phyloP scores from a whole-genome alignment of 192 early-diverging fungal species.

The Borealophlyctis nickersoniae region DNA sequence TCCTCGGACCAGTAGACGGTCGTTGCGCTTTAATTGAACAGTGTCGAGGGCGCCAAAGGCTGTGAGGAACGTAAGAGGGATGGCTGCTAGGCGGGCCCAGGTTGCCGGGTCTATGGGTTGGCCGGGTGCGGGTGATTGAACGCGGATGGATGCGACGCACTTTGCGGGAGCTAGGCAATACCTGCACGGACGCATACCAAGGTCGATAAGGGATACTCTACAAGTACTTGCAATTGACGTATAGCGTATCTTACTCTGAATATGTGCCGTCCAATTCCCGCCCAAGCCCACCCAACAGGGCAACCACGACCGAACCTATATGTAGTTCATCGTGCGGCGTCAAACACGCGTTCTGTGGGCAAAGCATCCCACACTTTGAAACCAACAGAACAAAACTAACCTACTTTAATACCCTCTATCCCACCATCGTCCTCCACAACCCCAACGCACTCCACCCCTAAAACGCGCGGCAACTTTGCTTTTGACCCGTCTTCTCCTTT shows the following conservation, averaged over 20 bases:
- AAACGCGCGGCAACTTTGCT: background rate
- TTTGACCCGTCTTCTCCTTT: background rate
- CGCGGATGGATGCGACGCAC: background rate
- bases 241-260: background rate
- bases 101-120: slow-evolving; percentile 1
- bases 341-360: no score
- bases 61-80: slow-evolving; percentile 17
- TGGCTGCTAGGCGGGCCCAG: background rate
- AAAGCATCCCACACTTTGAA: no score
- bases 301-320: background rate
- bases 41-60: slow-evolving; percentile 12
- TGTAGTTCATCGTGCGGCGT: no score
- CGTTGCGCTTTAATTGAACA: background rate
- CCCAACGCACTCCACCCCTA: slow-evolving; percentile 8
- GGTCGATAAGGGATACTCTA: no score
- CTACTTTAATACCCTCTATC: slow-evolving; percentile 5
- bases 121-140: background rate
- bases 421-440: slow-evolving; percentile 10
- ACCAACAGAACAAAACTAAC: background rate
- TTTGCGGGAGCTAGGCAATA: background rate
- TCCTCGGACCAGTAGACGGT: slow-evolving; percentile 10
- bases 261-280: background rate
- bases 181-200: no score
- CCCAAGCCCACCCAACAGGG: background rate
- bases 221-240: no score